Evolutionary conservation across 495 filamentous ascomycete genomes (phyloP).

Genomic region (Aspergillus asperescens): DNA sequence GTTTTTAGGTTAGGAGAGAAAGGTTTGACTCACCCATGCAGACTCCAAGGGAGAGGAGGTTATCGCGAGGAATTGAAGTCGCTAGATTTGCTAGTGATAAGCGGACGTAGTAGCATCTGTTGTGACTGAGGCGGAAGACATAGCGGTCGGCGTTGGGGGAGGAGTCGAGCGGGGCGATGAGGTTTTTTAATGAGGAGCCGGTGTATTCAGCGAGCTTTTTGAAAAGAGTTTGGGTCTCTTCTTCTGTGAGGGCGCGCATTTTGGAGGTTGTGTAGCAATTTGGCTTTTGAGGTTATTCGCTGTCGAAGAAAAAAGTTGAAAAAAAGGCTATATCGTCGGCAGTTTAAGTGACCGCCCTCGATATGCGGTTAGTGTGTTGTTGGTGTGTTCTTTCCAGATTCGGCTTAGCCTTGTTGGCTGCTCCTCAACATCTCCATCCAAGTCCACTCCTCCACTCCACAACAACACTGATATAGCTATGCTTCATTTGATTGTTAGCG

Average conservation of each 20-base stretch:
- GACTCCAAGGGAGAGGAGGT: conserved; percentile 77
- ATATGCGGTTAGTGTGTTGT: not conserved
- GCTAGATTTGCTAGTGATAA: conserved; percentile 87
- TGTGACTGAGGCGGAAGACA: conserved; percentile 78
- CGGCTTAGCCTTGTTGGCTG: not conserved
- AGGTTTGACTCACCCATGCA: conserved; percentile 44
- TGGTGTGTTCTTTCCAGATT: not conserved
- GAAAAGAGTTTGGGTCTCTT: conserved; percentile 69
- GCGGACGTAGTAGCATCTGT: conserved; percentile 82
- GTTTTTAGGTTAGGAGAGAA: not conserved
- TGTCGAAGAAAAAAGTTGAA: conserved; percentile 3
- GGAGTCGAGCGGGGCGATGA: conserved; percentile 69
- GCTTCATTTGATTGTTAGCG: no score
- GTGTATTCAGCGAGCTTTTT: conserved; percentile 81
- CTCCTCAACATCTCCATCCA: not conserved
- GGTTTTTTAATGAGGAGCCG: conserved; percentile 67
- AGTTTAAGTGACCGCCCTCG: not conserved
- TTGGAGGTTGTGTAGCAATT: conserved; percentile 15
- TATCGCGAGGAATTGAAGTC: conserved; percentile 69
- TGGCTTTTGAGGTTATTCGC: not conserved
- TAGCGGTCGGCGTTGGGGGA: conserved; percentile 53
- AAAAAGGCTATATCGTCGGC: not conserved
- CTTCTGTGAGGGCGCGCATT: conserved; percentile 72
- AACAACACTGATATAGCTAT: no score
- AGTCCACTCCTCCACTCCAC: not conserved